These are phyloP conservation scores for Vitellaria paradoxa DNA, from an alignment of 179 eudicot species.

Conservation along the genomic window DNA sequence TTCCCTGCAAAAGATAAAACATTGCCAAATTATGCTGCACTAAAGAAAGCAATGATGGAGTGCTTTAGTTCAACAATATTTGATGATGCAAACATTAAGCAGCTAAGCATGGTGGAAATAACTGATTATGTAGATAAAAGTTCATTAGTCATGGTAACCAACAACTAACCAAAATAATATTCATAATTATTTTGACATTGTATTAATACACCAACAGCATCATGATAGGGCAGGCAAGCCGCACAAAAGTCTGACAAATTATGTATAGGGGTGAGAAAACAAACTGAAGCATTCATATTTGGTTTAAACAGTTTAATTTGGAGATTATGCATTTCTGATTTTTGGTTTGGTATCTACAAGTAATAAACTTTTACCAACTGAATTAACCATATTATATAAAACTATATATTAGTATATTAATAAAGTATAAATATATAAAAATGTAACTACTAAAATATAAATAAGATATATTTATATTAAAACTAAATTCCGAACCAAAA, in stretches of 20 bases:
- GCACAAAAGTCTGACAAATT: background rate
- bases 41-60: constrained; percentile 1
- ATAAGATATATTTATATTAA: too few species aligned
- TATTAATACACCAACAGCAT: background rate
- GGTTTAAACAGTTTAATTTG: too few species aligned
- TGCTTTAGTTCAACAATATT: background rate
- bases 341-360: too few species aligned
- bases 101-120: background rate
- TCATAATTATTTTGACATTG: background rate
- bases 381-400: too few species aligned
- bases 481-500: too few species aligned
- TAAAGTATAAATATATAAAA: too few species aligned
- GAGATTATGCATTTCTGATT: too few species aligned
- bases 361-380: too few species aligned
- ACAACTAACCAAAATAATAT: background rate
- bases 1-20: constrained; percentile 38
- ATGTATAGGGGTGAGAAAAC: too few species aligned
- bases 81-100: background rate
- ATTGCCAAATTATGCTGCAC: background rate
- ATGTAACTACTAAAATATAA: too few species aligned
- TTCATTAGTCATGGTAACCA: background rate
- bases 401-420: too few species aligned
- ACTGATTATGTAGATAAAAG: background rate
- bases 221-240: background rate
- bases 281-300: too few species aligned